These are phyloP conservation scores for Penicillium cinerascens DNA, from an alignment of 495 filamentous ascomycete genomes.

Conservation along the genomic window DNA sequence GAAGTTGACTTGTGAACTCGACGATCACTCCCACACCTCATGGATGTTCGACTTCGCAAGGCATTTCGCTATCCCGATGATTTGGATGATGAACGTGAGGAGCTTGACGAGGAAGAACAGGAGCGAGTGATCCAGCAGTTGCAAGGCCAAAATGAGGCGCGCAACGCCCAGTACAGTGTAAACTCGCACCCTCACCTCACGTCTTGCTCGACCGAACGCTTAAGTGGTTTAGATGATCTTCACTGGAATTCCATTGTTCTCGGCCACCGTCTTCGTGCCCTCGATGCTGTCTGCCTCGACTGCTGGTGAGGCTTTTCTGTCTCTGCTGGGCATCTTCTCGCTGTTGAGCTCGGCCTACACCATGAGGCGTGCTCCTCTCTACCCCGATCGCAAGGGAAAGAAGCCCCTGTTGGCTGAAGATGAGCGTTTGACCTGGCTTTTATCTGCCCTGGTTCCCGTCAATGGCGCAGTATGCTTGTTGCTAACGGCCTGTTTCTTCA, in stretches of 20 bases:
- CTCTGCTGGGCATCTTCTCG: slow-evolving; percentile 57
- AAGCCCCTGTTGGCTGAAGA: slow-evolving; percentile 18
- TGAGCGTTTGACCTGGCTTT: slow-evolving; percentile 12
- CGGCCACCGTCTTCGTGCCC: slow-evolving; percentile 50
- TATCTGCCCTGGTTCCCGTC: slow-evolving; percentile 17
- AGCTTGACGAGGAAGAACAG: slow-evolving; percentile 72
- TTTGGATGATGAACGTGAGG: slow-evolving; percentile 45
- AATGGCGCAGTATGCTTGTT: slow-evolving; percentile 27
- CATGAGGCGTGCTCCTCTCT: slow-evolving; percentile 34
- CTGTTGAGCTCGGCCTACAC: slow-evolving; percentile 56
- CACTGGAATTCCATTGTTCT: slow-evolving; percentile 52
- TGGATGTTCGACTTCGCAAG: slow-evolving; percentile 55
- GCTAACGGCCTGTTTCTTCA: slow-evolving; percentile 22
- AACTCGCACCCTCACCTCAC: not conserved
- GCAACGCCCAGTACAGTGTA: slow-evolving; percentile 60
- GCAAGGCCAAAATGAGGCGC: slow-evolving; percentile 50
- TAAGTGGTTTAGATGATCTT: slow-evolving; percentile 45
- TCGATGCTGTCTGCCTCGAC: slow-evolving; percentile 36
- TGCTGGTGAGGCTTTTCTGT: slow-evolving; percentile 33
- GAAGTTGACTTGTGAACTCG: not conserved
- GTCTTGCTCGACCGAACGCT: slow-evolving; percentile 2
- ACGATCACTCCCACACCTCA: slow-evolving; percentile 5
- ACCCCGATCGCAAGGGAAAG: slow-evolving; percentile 34
- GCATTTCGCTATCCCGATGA: slow-evolving; percentile 62
- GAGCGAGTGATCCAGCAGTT: slow-evolving; percentile 63